phyloP scores from a whole-genome alignment of 352 stramenopile genomes.

The Pythium aquatile region DNA sequence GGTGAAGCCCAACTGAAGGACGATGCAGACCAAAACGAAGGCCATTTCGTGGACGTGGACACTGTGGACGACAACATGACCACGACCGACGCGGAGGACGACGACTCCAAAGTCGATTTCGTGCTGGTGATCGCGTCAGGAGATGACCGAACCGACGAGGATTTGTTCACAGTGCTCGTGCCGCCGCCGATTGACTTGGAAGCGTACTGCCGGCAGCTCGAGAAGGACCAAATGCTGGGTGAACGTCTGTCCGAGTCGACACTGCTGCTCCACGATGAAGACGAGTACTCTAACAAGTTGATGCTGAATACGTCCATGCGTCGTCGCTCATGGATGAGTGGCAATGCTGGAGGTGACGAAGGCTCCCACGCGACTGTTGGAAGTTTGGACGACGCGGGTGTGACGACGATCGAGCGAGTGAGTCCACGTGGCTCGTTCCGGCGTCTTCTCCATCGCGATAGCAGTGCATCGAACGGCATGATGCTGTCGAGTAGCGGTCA shows the following conservation, averaged over 20 bases:
- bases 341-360: conserved; percentile 19
- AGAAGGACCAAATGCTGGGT: conserved; percentile 55
- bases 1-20: neutral
- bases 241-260: conserved; percentile 18
- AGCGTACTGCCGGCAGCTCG: conserved; percentile 71
- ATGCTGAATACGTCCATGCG: neutral
- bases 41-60: conserved; percentile 9
- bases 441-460: conserved; percentile 42
- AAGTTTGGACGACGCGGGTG: conserved; percentile 24
- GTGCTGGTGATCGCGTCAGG: conserved; percentile 82
- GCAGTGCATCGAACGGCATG: conserved; percentile 10
- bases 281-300: neutral
- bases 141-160: conserved; percentile 81
- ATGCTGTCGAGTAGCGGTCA: neutral
- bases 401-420: conserved; percentile 30
- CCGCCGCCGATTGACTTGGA: conserved; percentile 81
- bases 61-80: neutral
- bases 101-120: conserved; percentile 56
- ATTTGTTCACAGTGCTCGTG: conserved; percentile 76
- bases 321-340: conserved; percentile 22
- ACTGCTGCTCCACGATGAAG: conserved; percentile 24
- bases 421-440: conserved; percentile 50
- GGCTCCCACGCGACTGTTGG: conserved; percentile 12
- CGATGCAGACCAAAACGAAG: neutral
- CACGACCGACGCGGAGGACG: neutral